Percentiles rank a stretch among this genome's conserved stretches.
Evolutionary conservation across 768 basidiomycete species (phyloP).

Genomic region (Termitomyces sp.): DNA sequence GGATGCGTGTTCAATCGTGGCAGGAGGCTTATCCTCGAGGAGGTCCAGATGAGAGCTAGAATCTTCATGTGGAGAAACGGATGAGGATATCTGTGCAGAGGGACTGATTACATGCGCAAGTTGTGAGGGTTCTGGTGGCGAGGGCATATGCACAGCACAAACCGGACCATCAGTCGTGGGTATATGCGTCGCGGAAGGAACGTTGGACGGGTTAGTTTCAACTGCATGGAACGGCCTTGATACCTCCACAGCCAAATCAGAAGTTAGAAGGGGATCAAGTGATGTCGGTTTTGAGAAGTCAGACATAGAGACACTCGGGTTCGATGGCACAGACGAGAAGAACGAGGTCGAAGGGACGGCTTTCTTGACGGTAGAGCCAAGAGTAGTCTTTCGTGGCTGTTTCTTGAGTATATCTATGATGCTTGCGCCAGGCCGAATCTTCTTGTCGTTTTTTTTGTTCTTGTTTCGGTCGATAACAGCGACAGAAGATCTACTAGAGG

Average conservation of each 20-base stretch:
- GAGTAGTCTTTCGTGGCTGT: conserved; percentile 23
- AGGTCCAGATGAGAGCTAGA: background rate
- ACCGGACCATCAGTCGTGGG: background rate
- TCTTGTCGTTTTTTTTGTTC: background rate
- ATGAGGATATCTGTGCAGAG: background rate
- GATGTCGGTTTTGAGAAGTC: background rate
- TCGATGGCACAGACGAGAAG: background rate
- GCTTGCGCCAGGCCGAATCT: conserved; percentile 5
- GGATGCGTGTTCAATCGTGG: background rate
- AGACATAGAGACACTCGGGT: background rate
- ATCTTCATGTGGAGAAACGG: background rate
- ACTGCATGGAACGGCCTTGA: background rate
- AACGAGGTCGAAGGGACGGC: background rate
- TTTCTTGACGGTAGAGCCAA: background rate
- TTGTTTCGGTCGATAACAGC: background rate
- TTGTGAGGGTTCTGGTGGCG: background rate
- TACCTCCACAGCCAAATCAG: background rate
- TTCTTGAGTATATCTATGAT: conserved; percentile 44
- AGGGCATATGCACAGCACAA: background rate
- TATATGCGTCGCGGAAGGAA: background rate
- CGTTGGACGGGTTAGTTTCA: background rate
- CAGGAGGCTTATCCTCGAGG: background rate
- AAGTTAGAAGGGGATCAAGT: background rate
- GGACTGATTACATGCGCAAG: background rate
- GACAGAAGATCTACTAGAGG: background rate